Base-by-base conservation (phyloP, 176 grass and related monocot genomes). In the Ampelocalamus luodianensis region DNA sequence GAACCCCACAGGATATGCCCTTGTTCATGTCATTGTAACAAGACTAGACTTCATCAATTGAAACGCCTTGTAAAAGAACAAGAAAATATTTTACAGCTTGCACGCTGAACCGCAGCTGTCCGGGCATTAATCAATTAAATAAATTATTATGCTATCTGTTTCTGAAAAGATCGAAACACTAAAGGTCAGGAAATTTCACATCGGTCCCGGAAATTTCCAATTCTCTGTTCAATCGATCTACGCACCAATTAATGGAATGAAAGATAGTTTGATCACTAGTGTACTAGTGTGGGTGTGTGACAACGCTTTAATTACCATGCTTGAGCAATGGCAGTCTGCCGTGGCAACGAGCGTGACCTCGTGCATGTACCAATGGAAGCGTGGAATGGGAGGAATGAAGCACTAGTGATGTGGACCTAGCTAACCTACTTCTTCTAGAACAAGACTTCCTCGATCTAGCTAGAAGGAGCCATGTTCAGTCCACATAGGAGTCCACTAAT, bases 401-500 rank as follows among this genome's bases (percentile, higher is more conserved):
- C 32, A 34, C 32, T 34, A 34, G 32, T 34, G 32, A 34, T 34
- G 32, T 34, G 32, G 32, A 34, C 32, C 32, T 34, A 34, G 32
- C 32, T 34, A 34, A 34, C 32, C 32, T 34, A 34, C 32, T 34
- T 34, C 32, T 34, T 34, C 32, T 34, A 34, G 12, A 24, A 71
- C 42, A 8, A 8, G 42, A 9, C 42, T 43, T 8, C 8, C 42
- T 43, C 32, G 0, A 34, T 1, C 42, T 43, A 29, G 29, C 29
- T 29, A 43, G 42, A 43, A 43, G 42, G 8, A 43, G 8, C 42
- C 42, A 43, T 43, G 59, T 42, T 0, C 55, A 48, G 54, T 63
- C 55, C 70, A 53, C 45, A 8, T 27, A 27, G 59, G 24, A 85
- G 23, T 85, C 17, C 68, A 85, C 72, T 77, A 77, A n/a, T 3